phyloP scores from a whole-genome alignment of 75 land plant genomes.

The Selaginella tamariscina region DNA sequence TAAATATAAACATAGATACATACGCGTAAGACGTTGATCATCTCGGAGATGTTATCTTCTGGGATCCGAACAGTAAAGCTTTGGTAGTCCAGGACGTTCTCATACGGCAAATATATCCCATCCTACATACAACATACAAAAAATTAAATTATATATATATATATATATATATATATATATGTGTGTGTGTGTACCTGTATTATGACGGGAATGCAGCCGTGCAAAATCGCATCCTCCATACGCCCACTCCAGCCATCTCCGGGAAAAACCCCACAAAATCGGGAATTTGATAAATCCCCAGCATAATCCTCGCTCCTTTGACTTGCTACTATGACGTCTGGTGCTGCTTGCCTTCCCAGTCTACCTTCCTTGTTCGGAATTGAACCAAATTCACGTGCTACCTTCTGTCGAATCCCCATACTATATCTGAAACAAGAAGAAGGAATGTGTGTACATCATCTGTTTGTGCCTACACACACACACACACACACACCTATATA shows the following conservation, averaged over 20 bases:
- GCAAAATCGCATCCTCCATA: constrained; percentile 77
- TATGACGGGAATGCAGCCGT: constrained; percentile 86
- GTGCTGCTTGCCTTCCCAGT: constrained; percentile 59
- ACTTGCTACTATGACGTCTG: constrained; percentile 60
- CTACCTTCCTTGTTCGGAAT: constrained; percentile 67
- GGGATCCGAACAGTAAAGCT: constrained; percentile 72
- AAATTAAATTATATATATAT: background rate
- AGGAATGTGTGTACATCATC: no score
- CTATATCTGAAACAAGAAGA: constrained; percentile 51
- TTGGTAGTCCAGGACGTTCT: constrained; percentile 74
- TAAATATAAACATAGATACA: background rate
- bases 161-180: no score
- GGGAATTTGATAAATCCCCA: constrained; percentile 45
- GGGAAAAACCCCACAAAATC: constrained; percentile 91
- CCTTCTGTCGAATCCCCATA: constrained; percentile 82
- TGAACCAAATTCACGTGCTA: constrained; percentile 83
- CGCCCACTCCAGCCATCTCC: constrained; percentile 99
- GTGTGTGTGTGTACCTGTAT: constrained; percentile 49
- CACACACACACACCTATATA: no score
- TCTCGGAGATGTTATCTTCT: constrained; percentile 72
- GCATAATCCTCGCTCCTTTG: constrained; percentile 41
- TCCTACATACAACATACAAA: constrained; percentile 38
- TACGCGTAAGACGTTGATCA: constrained; percentile 67
- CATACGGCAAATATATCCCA: constrained; percentile 82
- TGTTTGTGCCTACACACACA: no score